phyloP scores from a whole-genome alignment of 148 eudicot species.

The Rhododendron williamsianum region DNA sequence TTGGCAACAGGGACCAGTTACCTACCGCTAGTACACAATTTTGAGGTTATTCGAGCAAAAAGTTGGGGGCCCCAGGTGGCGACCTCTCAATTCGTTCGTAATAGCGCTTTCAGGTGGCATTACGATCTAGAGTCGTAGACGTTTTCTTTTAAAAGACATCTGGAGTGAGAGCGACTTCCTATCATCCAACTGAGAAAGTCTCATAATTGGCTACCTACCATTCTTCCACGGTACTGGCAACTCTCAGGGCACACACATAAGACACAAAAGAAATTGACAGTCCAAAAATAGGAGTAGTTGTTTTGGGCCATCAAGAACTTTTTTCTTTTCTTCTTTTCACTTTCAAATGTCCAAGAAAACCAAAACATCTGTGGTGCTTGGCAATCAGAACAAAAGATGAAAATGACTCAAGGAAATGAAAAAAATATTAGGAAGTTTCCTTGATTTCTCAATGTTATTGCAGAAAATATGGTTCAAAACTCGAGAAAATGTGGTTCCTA shows the following conservation, averaged over 20 bases:
- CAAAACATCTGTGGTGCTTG: background rate
- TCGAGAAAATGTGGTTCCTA: background rate
- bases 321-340: background rate
- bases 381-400: background rate
- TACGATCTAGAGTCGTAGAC: too few relatives aligned
- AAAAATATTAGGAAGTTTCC: background rate
- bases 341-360: background rate
- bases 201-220: background rate
- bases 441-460: background rate
- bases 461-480: background rate
- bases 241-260: background rate
- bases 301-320: constrained; percentile 1
- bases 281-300: background rate
- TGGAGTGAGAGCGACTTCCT: background rate
- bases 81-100: too few relatives aligned
- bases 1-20: too few relatives aligned
- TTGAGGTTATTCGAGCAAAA: too few relatives aligned
- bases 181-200: background rate
- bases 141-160: background rate
- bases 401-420: background rate
- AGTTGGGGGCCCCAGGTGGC: too few relatives aligned
- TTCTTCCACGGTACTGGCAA: background rate
- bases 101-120: too few relatives aligned
- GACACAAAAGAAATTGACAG: background rate
- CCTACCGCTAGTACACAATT: too few relatives aligned